phyloP scores from a whole-genome alignment of 2,329 filamentous ascomycete genomes.

The Claviceps sorghi region DNA sequence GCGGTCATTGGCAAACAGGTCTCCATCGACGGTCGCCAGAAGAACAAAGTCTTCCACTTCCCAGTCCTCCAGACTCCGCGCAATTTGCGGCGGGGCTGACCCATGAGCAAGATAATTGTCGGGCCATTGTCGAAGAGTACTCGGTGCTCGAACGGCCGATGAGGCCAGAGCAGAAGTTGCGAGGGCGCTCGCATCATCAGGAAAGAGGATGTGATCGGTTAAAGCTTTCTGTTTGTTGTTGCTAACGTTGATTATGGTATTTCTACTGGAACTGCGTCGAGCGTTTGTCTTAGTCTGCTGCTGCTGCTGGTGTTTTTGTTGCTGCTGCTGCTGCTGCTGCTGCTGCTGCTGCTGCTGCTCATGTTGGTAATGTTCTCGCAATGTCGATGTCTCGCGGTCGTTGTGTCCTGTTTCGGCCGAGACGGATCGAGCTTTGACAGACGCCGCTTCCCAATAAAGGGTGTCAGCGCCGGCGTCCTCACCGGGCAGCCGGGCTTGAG shows the following conservation, averaged over 20 bases:
- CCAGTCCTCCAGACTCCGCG: conserved; percentile 98
- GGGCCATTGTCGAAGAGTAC: conserved; percentile 46
- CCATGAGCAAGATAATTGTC: conserved; percentile 46
- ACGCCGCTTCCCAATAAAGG: conserved; percentile 18
- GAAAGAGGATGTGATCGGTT: conserved; percentile 15
- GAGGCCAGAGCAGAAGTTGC: conserved; percentile 91
- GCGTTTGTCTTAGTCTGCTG: conserved; percentile 10
- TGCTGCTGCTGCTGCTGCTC: conserved; percentile 9
- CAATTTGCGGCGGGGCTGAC: conserved; percentile 71
- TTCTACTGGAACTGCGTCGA: conserved; percentile 4
- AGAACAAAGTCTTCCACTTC: conserved; percentile 99
- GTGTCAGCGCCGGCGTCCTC: not conserved
- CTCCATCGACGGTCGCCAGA: conserved; percentile 98
- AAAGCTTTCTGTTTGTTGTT: conserved; percentile 14
- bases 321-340: conserved; percentile 4
- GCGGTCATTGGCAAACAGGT: conserved; percentile 80
- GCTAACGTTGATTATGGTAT: conserved; percentile 2
- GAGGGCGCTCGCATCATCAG: conserved; percentile 80
- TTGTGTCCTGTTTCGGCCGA: conserved; percentile 12
- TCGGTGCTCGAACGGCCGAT: conserved; percentile 82
- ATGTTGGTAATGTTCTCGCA: conserved; percentile 1
- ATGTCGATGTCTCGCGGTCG: not conserved
- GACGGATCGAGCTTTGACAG: conserved; percentile 12
- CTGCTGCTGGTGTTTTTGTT: conserved; percentile 8
- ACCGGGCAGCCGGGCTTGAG: not conserved